Evolutionary conservation across 768 basidiomycete species (phyloP).

Genomic region (Tylopilus balloui): DNA sequence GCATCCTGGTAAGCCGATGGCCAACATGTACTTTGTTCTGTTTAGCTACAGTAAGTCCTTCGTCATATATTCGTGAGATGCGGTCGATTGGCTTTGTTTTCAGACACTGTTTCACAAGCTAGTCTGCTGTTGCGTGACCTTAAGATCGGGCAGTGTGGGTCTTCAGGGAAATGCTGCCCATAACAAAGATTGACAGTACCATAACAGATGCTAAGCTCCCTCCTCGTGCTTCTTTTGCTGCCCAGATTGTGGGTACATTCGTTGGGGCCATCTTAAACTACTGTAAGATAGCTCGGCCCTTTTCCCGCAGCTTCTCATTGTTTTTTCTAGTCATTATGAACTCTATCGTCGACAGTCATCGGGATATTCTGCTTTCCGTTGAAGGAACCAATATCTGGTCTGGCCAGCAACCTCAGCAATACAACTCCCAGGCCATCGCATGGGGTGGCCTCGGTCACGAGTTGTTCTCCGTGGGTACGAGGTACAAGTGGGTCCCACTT

Average conservation of each 20-base stretch:
- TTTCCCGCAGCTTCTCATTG: neutral
- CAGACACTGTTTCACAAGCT: slow-evolving; percentile 49
- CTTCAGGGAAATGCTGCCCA: neutral
- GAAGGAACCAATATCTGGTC: slow-evolving; percentile 44
- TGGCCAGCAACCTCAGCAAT: slow-evolving; percentile 28
- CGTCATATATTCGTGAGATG: slow-evolving; percentile 21
- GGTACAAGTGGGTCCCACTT: slow-evolving; percentile 40
- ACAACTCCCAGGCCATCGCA: slow-evolving; percentile 32
- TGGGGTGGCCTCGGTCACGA: slow-evolving; percentile 38
- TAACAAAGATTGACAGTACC: slow-evolving; percentile 37
- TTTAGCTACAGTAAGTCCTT: slow-evolving; percentile 41
- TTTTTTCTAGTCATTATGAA: slow-evolving; percentile 51
- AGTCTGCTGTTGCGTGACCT: slow-evolving; percentile 50
- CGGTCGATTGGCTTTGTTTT: slow-evolving; percentile 35
- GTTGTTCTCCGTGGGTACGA: slow-evolving; percentile 28
- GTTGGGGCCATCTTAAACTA: slow-evolving; percentile 48
- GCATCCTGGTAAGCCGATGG: slow-evolving; percentile 37
- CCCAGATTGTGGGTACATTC: slow-evolving; percentile 52
- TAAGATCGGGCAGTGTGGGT: slow-evolving; percentile 36
- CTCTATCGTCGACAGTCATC: slow-evolving; percentile 47
- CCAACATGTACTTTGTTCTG: slow-evolving; percentile 43
- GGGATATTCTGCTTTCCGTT: slow-evolving; percentile 46
- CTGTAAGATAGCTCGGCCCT: slow-evolving; percentile 22
- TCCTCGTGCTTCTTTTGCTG: slow-evolving; percentile 59
- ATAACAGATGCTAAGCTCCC: slow-evolving; percentile 48